Evolutionary conservation across 2,329 filamentous ascomycete genomes (phyloP).

Genomic region (Pezicula carpinea): DNA sequence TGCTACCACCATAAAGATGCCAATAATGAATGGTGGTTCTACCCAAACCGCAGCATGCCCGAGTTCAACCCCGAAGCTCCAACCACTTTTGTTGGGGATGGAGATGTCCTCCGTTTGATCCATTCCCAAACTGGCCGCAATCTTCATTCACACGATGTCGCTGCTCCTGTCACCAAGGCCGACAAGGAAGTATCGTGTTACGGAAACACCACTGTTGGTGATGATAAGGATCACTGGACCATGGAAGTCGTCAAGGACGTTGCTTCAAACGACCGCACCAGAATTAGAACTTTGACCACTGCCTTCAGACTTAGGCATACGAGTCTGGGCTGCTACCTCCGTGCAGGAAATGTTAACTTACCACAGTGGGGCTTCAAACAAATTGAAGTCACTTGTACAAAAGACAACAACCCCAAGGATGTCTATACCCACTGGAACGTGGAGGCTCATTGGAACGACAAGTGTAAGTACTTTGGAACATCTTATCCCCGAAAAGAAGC

Average conservation of each 20-base stretch:
- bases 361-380: conserved; percentile 99
- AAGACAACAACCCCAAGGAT: conserved; percentile 87
- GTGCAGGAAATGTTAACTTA: conserved; percentile 91
- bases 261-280: conserved; percentile 70
- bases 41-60: conserved; percentile 77
- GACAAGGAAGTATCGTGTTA: conserved; percentile 95
- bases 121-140: conserved; percentile 96
- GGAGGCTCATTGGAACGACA: conserved; percentile 90
- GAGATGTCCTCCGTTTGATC: conserved; percentile 76
- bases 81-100: conserved; percentile 71
- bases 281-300: conserved; percentile 86
- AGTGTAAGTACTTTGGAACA: conserved; percentile 55
- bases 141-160: conserved; percentile 87
- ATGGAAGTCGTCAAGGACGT: conserved; percentile 90
- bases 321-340: conserved; percentile 83
- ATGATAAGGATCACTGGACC: conserved; percentile 97
- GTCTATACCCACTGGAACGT: conserved; percentile 99
- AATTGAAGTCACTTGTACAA: conserved; percentile 94
- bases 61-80: conserved; percentile 70
- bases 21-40: conserved; percentile 99
- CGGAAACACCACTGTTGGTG: conserved; percentile 90
- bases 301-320: conserved; percentile 84
- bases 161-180: conserved; percentile 82
- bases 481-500: conserved; percentile 13
- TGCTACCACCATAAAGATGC: conserved; percentile 99